phyloP scores from a whole-genome alignment of 129 eudicot species.

The Centrapalus pauciflorus region DNA sequence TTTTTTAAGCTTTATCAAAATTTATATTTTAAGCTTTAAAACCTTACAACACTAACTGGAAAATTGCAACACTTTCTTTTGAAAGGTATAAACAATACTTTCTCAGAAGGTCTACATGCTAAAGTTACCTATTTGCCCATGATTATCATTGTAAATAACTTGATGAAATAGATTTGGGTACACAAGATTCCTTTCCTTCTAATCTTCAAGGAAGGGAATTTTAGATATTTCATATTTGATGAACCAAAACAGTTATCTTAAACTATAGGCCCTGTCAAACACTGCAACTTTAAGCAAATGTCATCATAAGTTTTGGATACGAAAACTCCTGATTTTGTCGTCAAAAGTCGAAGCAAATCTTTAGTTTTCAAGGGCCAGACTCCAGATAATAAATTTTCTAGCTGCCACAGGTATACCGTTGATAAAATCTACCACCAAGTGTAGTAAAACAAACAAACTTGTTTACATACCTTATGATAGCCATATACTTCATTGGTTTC shows the following conservation, averaged over 20 bases:
- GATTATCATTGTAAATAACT: no score
- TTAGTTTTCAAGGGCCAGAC: neutral
- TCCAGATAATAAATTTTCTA: neutral
- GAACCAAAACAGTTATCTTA: neutral
- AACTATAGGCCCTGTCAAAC: neutral
- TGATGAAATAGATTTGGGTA: no score
- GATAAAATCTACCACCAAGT: neutral
- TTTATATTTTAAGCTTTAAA: no score
- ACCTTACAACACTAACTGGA: no score
- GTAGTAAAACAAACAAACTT: neutral
- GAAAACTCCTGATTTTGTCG: neutral
- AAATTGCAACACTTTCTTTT: no score
- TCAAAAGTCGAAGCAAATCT: neutral
- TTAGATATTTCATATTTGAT: neutral
- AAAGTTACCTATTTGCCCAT: no score
- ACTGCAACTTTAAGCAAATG: neutral
- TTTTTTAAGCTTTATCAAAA: no score
- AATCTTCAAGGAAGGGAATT: neutral
- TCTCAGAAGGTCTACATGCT: no score
- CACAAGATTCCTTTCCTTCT: no score
- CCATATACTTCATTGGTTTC: conserved; percentile 77
- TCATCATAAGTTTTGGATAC: no score
- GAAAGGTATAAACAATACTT: no score
- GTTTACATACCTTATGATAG: conserved; percentile 56
- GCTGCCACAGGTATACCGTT: neutral